Base-by-base conservation (phyloP, 768 basidiomycete genomes). In the Cytidiella melzeri region DNA sequence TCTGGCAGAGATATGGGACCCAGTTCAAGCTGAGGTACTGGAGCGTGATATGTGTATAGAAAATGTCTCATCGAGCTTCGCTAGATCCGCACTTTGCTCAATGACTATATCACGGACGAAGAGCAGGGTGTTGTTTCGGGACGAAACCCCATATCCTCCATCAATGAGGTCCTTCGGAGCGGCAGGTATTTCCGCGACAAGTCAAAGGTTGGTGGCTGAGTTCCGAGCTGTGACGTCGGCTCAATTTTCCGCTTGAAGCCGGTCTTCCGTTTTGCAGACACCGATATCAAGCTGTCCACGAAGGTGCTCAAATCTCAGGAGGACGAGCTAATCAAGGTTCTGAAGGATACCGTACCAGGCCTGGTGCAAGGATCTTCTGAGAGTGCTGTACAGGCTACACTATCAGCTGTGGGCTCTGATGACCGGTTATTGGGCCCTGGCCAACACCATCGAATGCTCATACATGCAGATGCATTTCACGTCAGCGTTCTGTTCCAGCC, bases 401-500 rank as follows among this genome's bases (percentile, higher is more conserved):
- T 86, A 21, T 75, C 77, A 20, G 77, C 70, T 46, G 73, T 81
- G 27, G 82, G 79, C 12, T 74, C 76, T 15, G 91, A 92, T 46
- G 90, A 93, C 55, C 83, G 84, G 20, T 66, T 84, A 50, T 73
- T 85, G 5, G 83, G 83, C 11, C 73, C 73, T 4, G 85, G 84
- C 40, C 84, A 90, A 39, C 84, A 85, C 47, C 96, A 98, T 68
- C 79, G 87, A 41, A 72, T 89, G 26, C 75, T 98, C 19, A 84
- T 97, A 48, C 81, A 81, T 41, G 87, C 96, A 1, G 88, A 97
- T 61, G 91, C 92, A 2, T 97, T 97, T 70, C 92, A 95, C 67
- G 91, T 97, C 47, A 87, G 83, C 43, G 80, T 92, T 13, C 73
- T 99, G n/a, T 97, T 98, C 65, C 89, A 91, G 54, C 95, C 96